These are phyloP conservation scores for Candida labiduridarum DNA, from an alignment of 1,139 yeast species.

Conservation along the genomic window DNA sequence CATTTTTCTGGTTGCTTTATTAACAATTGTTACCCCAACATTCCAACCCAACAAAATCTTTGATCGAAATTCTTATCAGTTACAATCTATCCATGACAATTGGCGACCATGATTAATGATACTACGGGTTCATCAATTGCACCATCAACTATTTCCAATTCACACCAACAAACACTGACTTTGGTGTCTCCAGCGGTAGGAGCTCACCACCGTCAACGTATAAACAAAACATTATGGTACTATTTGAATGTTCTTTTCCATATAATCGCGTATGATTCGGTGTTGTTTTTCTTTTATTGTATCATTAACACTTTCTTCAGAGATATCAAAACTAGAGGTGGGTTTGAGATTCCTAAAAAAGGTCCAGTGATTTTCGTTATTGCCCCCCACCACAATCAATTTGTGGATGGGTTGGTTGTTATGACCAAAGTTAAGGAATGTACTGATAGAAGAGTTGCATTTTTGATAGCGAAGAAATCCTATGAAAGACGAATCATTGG, in stretches of 20 bases:
- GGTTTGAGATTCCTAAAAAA: slow-evolving; percentile 40
- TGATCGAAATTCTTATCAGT: no score
- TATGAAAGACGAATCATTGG: slow-evolving; percentile 57
- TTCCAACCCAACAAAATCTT: not conserved
- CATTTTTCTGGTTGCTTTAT: not conserved
- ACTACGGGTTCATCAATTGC: not conserved
- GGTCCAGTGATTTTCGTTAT: slow-evolving; percentile 49
- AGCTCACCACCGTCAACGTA: not conserved
- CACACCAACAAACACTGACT: not conserved
- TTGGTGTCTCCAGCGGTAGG: not conserved
- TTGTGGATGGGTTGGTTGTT: slow-evolving; percentile 45
- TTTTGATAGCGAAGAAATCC: slow-evolving; percentile 67
- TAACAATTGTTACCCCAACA: not conserved
- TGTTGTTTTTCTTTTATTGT: slow-evolving; percentile 36
- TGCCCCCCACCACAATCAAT: slow-evolving; percentile 52
- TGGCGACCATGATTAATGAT: not conserved
- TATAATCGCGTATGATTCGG: slow-evolving; percentile 32
- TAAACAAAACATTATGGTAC: slow-evolving; percentile 6
- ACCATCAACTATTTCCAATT: not conserved
- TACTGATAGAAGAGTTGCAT: slow-evolving; percentile 47
- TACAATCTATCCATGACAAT: not conserved
- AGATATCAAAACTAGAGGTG: slow-evolving; percentile 43
- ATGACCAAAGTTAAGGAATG: slow-evolving; percentile 40
- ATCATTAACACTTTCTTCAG: slow-evolving; percentile 47
- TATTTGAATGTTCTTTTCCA: slow-evolving; percentile 9